Base-by-base conservation (phyloP, 2,329 filamentous ascomycete species). In the Neopestalotiopsis sp. region DNA sequence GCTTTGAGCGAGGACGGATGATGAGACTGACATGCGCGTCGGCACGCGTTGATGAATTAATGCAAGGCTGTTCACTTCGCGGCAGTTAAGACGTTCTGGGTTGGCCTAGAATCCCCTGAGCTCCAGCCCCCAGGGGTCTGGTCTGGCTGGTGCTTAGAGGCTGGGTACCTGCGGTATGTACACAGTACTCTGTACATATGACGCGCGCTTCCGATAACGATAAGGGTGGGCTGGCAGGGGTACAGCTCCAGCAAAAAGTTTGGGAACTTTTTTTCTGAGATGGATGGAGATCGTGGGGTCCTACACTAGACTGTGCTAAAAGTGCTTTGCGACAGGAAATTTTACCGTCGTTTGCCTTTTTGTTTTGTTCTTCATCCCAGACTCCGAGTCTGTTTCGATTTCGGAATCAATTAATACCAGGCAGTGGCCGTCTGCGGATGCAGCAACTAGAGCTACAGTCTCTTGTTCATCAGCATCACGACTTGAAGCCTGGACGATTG, bases 181-280 rank as follows among this genome's bases (percentile, higher is more conserved):
- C 63, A 24, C 24, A 24, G 24, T 24, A 28, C 56, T 24, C 42
- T 42, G 24, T 65, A 28, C 24, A 28, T 28, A 28, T 56, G 45
- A 57, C 57, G 65, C 53, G 57, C 56, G 67, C 34, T 38, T 7
- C 61, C 58, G 69, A 70, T 70, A 70, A 70, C 65, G 69, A 66
- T 70, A 70, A 70, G 63, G 14, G 38, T 67, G 66, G 69, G 59
- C 67, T 56, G 38, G 38, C 61, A 24, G 17, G 34, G 32, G n/a
- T 61, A 34, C 61, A 59, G 65, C 65, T 67, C 57, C 69, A 68
- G 45, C 45, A 69, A 62, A 59, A 62, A 63, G 59, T 61, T 61
- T 61, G 59, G 59, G 59, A 61, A 61, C 59, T 61, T 58, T 70
- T 70, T 61, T 62, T 62, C 6, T 10, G 6, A 53, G 45, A 53